Evolutionary conservation across 805 yeast species (phyloP).

Genomic region (Candida nemodendra): DNA sequence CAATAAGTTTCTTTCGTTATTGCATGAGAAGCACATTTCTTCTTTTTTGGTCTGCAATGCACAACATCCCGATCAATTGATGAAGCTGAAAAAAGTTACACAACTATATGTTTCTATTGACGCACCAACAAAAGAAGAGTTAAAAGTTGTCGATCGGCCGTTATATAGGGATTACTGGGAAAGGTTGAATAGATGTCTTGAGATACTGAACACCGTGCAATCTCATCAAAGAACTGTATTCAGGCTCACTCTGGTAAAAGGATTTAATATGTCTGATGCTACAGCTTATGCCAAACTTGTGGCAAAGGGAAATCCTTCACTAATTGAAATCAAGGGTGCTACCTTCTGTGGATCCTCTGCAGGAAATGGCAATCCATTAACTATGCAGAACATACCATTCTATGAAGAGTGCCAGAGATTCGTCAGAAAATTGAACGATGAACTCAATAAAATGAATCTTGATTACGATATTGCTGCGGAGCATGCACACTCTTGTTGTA

Average conservation of each 20-base stretch:
- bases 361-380: slow-evolving; percentile 82
- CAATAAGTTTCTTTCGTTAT: slow-evolving; percentile 75
- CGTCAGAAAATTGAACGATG: slow-evolving; percentile 61
- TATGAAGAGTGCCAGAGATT: slow-evolving; percentile 84
- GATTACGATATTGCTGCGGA: slow-evolving; percentile 87
- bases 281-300: slow-evolving; percentile 86
- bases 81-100: slow-evolving; percentile 70
- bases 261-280: slow-evolving; percentile 82
- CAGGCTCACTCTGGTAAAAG: slow-evolving; percentile 86
- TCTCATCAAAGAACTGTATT: slow-evolving; percentile 86
- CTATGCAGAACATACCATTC: slow-evolving; percentile 94
- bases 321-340: slow-evolving; percentile 91
- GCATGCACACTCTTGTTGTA: slow-evolving; percentile 94
- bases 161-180: slow-evolving; percentile 92
- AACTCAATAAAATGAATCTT: slow-evolving; percentile 63
- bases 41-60: slow-evolving; percentile 93
- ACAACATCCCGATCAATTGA: slow-evolving; percentile 87
- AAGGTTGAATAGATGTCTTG: slow-evolving; percentile 74
- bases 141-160: slow-evolving; percentile 85
- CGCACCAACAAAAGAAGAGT: slow-evolving; percentile 81
- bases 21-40: slow-evolving; percentile 78
- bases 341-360: slow-evolving; percentile 89
- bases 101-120: slow-evolving; percentile 91
- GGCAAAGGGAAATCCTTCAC: slow-evolving; percentile 75
- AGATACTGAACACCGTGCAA: slow-evolving; percentile 70